Conservation (phyloP, 164 flowering plant species). For the Pachysandra terminalis region DNA sequence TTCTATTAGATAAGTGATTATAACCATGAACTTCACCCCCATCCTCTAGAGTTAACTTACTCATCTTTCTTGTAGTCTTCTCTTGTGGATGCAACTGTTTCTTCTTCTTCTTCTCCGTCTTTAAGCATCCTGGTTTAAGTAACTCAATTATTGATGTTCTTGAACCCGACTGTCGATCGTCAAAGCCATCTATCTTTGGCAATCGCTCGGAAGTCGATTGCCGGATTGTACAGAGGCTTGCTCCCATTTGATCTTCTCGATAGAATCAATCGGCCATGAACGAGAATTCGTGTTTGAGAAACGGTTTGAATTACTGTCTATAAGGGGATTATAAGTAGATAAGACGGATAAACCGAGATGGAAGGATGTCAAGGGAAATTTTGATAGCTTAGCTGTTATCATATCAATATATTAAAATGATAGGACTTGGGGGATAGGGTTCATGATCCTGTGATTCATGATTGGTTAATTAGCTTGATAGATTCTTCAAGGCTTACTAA, state of each 20-base stretch:
- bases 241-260: slow-evolving; percentile 14
- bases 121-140: neutral
- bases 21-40: slow-evolving; percentile 22
- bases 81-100: slow-evolving; percentile 2
- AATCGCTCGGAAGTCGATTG: no score
- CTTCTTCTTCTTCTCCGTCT: slow-evolving; percentile 1
- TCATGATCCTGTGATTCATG: no score
- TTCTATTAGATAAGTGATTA: slow-evolving; percentile 14
- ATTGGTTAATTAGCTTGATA: no score
- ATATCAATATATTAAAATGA: neutral
- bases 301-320: neutral
- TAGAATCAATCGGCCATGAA: no score
- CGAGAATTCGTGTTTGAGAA: neutral
- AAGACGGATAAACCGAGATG: slow-evolving; percentile 12
- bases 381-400: neutral
- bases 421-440: no score
- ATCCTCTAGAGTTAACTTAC: slow-evolving; percentile 24
- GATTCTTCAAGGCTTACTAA: no score
- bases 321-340: slow-evolving; percentile 1
- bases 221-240: slow-evolving; percentile 11
- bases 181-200: no score
- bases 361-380: neutral
- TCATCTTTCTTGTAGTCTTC: neutral
- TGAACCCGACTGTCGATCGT: no score
- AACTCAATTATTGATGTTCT: no score